Percentiles rank a stretch among this genome's conserved stretches.
phyloP scores from a whole-genome alignment of 306 rosid species.

The Castanopsis chinensis region DNA sequence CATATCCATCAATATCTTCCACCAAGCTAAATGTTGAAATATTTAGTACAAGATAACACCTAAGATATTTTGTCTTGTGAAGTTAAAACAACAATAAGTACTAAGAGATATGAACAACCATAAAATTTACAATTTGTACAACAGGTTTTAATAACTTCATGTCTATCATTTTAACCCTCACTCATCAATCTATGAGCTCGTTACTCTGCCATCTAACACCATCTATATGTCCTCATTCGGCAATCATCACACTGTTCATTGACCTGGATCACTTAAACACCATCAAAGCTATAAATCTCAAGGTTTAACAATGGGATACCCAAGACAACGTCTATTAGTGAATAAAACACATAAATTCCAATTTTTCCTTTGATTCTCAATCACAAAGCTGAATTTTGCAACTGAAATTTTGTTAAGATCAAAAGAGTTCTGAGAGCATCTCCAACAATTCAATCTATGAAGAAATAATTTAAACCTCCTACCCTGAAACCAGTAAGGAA shows the following conservation, averaged over 20 bases:
- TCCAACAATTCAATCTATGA: constrained; percentile 3
- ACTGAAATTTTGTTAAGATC: neutral
- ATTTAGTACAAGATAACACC: neutral
- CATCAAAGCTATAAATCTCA: neutral
- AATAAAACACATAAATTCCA: constrained; percentile 7
- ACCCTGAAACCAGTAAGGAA: no score
- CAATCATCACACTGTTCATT: neutral
- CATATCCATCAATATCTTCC: neutral
- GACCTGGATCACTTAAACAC: neutral
- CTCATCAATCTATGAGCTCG: neutral
- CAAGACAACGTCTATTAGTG: neutral
- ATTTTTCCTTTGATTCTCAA: neutral
- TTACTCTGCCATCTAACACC: neutral
- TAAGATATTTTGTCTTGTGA: neutral
- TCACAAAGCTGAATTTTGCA: neutral
- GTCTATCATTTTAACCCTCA: neutral
- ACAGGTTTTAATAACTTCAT: neutral
- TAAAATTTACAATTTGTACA: neutral
- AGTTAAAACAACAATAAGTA: neutral
- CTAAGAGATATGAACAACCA: neutral
- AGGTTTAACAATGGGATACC: neutral
- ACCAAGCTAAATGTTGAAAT: neutral
- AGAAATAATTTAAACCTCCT: neutral
- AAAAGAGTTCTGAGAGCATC: neutral
- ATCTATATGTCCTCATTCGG: neutral